Base-by-base conservation (phyloP, 2,329 filamentous ascomycete genomes). In the Clarireedia monteithiana region DNA sequence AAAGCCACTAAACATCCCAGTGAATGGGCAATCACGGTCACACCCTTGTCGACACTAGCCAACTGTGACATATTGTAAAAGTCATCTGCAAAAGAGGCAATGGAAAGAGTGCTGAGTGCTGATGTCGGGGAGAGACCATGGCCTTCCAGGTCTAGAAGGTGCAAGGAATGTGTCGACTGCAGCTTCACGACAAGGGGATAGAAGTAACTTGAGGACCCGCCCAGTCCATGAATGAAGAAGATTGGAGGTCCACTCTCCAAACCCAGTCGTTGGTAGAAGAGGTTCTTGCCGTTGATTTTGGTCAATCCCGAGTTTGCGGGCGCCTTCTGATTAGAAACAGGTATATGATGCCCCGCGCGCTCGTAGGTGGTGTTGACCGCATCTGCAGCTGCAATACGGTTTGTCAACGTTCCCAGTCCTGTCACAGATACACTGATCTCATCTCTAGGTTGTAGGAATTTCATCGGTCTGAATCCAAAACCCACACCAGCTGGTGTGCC, bases 181-280 rank as follows among this genome's bases (percentile, higher is more conserved):
- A 76, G 60, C 1, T 63, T 17, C 23, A 68, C 58, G 26, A 79
- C 68, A 6, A 82, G 63, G 0, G 79, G 77, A 0, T 63, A 66
- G 64, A 72, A 82, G 61, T 69, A 75, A 4, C 73, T 70, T 3
- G 69, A 68, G 1, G 71, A 75, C 2, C 73, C 75, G 3, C 78
- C 79, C 0, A 83, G 70, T 5, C 80, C 79, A 58, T 82, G 80
- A n/a, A 83, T 66, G 59, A 82, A 81, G 24, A 81, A 66, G 6
- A 78, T 65, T 0, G 71, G 62, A 20, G 20, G 20, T 2, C 20
- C 20, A 2, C 20, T 20, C 20, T 20, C 20, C 20, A 20, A 20
- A 20, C 20, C 2, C 65, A 53, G 1, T 12, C 60, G 65, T 72
- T 70, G 5, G 50, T 49, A 1, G 67, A 57, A 5, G 27, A 9